These are phyloP conservation scores for Phialocephala sp. DNA, from an alignment of 2,329 filamentous ascomycete genomes.

Conservation along the genomic window DNA sequence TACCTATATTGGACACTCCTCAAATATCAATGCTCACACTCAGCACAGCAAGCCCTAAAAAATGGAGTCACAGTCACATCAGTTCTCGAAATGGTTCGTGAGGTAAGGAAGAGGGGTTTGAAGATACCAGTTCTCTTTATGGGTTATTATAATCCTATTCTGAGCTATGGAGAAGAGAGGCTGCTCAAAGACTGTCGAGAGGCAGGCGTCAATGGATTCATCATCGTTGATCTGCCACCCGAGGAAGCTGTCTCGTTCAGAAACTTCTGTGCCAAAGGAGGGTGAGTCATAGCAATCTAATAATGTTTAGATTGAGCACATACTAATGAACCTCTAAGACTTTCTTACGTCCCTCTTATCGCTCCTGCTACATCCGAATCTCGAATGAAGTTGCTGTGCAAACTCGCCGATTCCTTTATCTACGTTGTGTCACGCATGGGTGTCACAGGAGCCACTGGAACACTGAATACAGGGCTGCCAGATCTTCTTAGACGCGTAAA, in stretches of 20 bases:
- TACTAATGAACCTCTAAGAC: conserved; percentile 49
- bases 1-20: conserved; percentile 12
- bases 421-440: conserved; percentile 98
- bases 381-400: conserved; percentile 94
- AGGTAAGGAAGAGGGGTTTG: conserved; percentile 78
- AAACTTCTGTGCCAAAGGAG: conserved; percentile 78
- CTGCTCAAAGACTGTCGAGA: conserved; percentile 84
- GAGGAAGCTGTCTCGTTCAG: conserved; percentile 95
- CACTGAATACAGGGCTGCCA: conserved; percentile 80
- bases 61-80: conserved; percentile 86
- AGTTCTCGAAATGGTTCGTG: conserved; percentile 82
- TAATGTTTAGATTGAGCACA: not conserved
- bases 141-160: conserved; percentile 98
- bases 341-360: conserved; percentile 97
- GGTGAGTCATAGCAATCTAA: conserved; percentile 54
- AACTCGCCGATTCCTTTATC: conserved; percentile 97
- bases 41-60: conserved; percentile 68
- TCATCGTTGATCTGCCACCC: conserved; percentile 92
- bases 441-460: conserved; percentile 88
- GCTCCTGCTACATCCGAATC: conserved; percentile 90
- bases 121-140: conserved; percentile 87
- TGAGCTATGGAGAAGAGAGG: conserved; percentile 91
- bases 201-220: conserved; percentile 92
- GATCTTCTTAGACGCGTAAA: conserved; percentile 85
- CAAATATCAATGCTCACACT: conserved; percentile 25